These are phyloP conservation scores for Tremellales sp. DNA, from an alignment of 1,284 basidiomycete species.

Conservation along the genomic window DNA sequence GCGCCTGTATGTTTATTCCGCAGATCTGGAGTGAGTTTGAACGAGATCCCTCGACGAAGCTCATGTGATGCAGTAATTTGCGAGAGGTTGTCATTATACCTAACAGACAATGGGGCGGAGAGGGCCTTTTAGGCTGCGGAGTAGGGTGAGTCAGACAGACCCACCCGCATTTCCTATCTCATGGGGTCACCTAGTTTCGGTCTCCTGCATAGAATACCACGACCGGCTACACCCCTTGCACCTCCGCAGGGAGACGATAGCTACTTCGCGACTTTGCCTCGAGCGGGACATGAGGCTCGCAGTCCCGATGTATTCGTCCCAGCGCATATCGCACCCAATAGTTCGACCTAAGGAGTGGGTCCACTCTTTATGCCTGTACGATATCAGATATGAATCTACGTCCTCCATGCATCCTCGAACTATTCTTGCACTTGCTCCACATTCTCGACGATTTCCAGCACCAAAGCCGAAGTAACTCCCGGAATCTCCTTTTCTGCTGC, in stretches of 20 bases:
- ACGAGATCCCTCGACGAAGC: slow-evolving; percentile 1
- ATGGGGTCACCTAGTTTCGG: no score
- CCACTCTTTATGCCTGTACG: no score
- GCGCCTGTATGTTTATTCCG: slow-evolving; percentile 91
- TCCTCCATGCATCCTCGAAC: slow-evolving; percentile 39
- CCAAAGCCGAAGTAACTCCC: slow-evolving; percentile 51
- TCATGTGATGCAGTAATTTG: slow-evolving; percentile 61
- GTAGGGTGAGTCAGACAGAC: slow-evolving; percentile 62
- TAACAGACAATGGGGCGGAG: slow-evolving; percentile 92
- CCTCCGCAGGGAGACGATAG: slow-evolving; percentile 18
- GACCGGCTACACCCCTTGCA: slow-evolving; percentile 38
- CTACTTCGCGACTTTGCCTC: no score
- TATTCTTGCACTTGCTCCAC: slow-evolving; percentile 50
- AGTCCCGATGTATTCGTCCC: background rate
- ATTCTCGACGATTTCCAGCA: slow-evolving; percentile 52
- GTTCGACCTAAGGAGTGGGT: no score
- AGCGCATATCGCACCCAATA: no score
- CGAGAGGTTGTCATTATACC: slow-evolving; percentile 88
- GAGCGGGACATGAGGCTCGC: no score
- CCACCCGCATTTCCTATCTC: background rate
- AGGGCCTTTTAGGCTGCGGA: slow-evolving; percentile 86
- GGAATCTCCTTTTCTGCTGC: slow-evolving; percentile 75
- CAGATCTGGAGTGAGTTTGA: slow-evolving; percentile 86
- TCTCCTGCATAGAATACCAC: slow-evolving; percentile 82
- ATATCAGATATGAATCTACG: no score